Evolutionary conservation across 805 yeast genomes (phyloP), one percentile per base, ranked within the genome.

Genomic region (Torulaspora delbrueckii): DNA sequence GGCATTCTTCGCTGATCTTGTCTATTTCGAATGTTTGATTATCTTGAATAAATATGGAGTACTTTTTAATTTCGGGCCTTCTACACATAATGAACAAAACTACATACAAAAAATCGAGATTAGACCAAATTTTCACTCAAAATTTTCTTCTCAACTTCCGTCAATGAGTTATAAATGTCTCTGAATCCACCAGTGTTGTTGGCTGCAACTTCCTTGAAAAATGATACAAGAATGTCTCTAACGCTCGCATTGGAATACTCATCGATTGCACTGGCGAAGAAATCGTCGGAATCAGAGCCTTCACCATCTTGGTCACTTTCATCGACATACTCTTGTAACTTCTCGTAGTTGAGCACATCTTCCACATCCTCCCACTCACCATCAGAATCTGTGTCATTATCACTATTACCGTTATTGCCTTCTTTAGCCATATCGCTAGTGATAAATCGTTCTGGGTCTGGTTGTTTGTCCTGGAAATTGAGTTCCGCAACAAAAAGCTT

Each of bases 321-420:
- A 18, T 68, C 72, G 39, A 79, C 77, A 52, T 77, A 84, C 4
- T 77, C 72, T 55, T 78, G 75, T 43, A 85, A 60, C 48, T 81
- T 82, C 19, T 81, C 85, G 58, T 73, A 83, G 39, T 78, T 76
- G 3, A 85, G 77, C 1, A 82, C 85, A 35, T 80, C 86, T 12
- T 83, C 88, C 49, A 82, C 68, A 55, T 84, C 93, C 55, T 86
- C 93, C 90, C 93, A 84, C 1, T 76, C 88, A 18, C 68, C 74
- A 19, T 51, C 60, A 22, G 55, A 51, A 2, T 71, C 82, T 7
- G 67, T 74, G 1, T 58, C 73, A 2, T 53, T 71, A 5, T 46
- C 62, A 10, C 56, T 68, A 7, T 45, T 58, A 2, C 44, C 55
- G 8, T 14, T 49, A 3, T 49, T 53, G 16, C 39, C 32, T 12